Evolutionary conservation across 805 yeast genomes (phyloP).

Genomic region (Nakazawaea pomicola): DNA sequence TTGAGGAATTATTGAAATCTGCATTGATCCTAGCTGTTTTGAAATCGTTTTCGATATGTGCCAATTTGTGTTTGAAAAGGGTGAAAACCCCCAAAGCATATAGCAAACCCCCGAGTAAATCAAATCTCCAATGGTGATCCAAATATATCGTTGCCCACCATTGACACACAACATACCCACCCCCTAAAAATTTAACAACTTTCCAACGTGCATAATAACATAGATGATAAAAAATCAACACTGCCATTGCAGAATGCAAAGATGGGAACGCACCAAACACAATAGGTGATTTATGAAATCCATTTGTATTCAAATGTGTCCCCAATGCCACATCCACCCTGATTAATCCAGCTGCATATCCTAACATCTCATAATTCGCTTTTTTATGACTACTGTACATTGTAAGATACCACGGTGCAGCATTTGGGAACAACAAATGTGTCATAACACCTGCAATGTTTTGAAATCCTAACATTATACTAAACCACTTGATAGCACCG

Average conservation of each 20-base stretch:
- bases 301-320: conserved; percentile 52
- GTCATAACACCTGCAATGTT: conserved; percentile 57
- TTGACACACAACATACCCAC: conserved; percentile 46
- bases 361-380: conserved; percentile 58
- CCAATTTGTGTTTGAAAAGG: conserved; percentile 30
- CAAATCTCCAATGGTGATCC: conserved; percentile 70
- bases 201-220: conserved; percentile 34
- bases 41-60: conserved; percentile 32
- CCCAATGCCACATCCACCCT: conserved; percentile 62
- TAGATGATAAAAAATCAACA: conserved; percentile 40
- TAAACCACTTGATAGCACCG: conserved; percentile 52
- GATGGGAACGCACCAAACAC: conserved; percentile 79
- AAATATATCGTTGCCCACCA: conserved; percentile 76
- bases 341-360: conserved; percentile 67
- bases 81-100: conserved; percentile 45
- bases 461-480: conserved; percentile 53
- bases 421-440: conserved; percentile 60
- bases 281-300: conserved; percentile 63
- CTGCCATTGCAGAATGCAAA: conserved; percentile 63
- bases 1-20: conserved; percentile 35
- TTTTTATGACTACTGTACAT: conserved; percentile 50
- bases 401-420: conserved; percentile 73
- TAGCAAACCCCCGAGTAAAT: conserved; percentile 48
- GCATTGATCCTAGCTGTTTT: conserved; percentile 33
- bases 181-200: conserved; percentile 29